Conservation (phyloP, 305 asterid species). For the Ilex paraguariensis region DNA sequence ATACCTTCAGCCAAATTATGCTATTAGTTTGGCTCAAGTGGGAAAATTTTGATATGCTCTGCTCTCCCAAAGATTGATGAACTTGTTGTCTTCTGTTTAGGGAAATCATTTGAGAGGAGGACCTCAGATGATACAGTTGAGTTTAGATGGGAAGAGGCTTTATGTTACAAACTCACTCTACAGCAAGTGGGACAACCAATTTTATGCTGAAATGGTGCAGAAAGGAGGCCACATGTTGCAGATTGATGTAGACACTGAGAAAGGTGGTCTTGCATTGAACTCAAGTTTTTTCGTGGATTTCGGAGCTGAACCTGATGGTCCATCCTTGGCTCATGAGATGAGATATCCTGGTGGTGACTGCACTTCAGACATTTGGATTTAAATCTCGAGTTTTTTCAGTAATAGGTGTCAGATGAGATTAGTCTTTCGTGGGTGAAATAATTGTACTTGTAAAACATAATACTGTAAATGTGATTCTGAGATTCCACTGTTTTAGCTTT, state of each 20-base stretch:
- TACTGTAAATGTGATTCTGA: too few relatives aligned
- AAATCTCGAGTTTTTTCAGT: not conserved
- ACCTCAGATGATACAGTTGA: slow-evolving; percentile 97
- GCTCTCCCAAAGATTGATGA: too few relatives aligned
- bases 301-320: slow-evolving; percentile 85
- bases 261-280: slow-evolving; percentile 81
- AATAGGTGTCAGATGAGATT: too few relatives aligned
- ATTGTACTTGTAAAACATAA: too few relatives aligned
- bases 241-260: slow-evolving; percentile 67
- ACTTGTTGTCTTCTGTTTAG: slow-evolving; percentile 20
- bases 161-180: slow-evolving; percentile 85
- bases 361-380: slow-evolving; percentile 96
- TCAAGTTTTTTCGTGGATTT: slow-evolving; percentile 74
- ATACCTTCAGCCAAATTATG: too few relatives aligned
- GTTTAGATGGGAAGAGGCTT: slow-evolving; percentile 84
- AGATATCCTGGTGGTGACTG: slow-evolving; percentile 99
- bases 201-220: slow-evolving; percentile 74
- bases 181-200: slow-evolving; percentile 90
- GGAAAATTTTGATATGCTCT: too few relatives aligned
- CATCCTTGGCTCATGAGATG: slow-evolving; percentile 93
- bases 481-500: too few relatives aligned
- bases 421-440: too few relatives aligned
- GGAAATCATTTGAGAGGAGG: slow-evolving; percentile 87
- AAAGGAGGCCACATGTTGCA: slow-evolving; percentile 86
- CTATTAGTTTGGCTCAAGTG: too few relatives aligned